phyloP scores from a whole-genome alignment of 208 protist species.

The Naegleria fowleri region DNA sequence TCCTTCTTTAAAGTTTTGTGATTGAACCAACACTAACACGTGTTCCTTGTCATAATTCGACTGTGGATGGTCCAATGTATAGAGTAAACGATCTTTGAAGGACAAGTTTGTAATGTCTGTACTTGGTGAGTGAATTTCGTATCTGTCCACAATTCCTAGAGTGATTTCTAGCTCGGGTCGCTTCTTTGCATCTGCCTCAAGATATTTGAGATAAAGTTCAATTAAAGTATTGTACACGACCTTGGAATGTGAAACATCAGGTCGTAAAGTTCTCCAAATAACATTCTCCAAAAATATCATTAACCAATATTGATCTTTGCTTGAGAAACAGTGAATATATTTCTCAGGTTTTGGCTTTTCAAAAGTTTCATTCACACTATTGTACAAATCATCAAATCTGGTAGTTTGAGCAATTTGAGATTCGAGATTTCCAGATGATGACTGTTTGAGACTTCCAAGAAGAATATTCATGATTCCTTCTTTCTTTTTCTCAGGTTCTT shows the following conservation, averaged over 20 bases:
- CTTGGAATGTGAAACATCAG: conserved; percentile 37
- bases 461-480: not conserved
- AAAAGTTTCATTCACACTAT: conserved; percentile 11
- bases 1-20: conserved; percentile 73
- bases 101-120: not conserved
- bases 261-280: conserved; percentile 59
- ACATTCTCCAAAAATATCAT: conserved; percentile 74
- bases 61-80: conserved; percentile 53
- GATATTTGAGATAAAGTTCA: conserved; percentile 78
- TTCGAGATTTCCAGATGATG: not conserved
- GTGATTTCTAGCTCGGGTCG: not conserved
- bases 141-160: not conserved
- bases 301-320: conserved; percentile 72
- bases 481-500: not conserved
- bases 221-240: conserved; percentile 86
- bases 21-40: conserved; percentile 73
- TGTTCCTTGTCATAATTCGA: conserved; percentile 78
- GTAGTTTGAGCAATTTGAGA: not conserved
- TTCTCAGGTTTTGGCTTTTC: conserved; percentile 49
- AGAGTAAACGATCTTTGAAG: conserved; percentile 51
- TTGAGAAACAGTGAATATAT: conserved; percentile 79
- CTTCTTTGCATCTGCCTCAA: not conserved
- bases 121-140: not conserved
- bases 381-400: not conserved
- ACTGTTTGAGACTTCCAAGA: not conserved